phyloP scores from a whole-genome alignment of 129 eudicot genomes.

The Tagetes patula region DNA sequence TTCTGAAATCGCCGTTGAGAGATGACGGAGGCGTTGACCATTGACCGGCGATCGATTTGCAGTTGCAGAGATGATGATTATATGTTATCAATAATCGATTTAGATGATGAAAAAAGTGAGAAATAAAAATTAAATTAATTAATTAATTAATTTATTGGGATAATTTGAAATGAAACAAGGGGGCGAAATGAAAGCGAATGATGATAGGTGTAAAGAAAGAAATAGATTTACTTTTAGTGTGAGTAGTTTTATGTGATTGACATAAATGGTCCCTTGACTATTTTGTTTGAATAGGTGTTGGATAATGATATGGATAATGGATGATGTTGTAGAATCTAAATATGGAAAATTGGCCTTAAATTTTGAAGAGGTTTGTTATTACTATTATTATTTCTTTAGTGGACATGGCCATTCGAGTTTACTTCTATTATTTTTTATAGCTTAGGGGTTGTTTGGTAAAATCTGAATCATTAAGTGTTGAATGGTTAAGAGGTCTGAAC shows the following conservation, averaged over 20 bases:
- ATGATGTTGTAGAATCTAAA: background rate
- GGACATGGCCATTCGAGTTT: too few species aligned
- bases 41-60: conserved; percentile 28
- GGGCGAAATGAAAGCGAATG: conserved; percentile 18
- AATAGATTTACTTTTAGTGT: background rate
- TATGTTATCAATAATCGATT: conserved; percentile 5
- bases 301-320: background rate
- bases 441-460: too few species aligned
- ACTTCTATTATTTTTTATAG: too few species aligned
- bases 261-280: background rate
- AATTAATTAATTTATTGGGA: conserved; percentile 11
- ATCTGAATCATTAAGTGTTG: too few species aligned
- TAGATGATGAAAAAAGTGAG: background rate
- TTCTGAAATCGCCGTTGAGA: background rate
- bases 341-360: background rate
- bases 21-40: conserved; percentile 7
- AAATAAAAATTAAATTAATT: too few species aligned
- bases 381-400: too few species aligned
- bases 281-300: background rate
- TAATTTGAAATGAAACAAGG: conserved; percentile 21
- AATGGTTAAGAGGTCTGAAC: too few species aligned
- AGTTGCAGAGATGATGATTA: background rate
- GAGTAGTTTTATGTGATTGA: background rate
- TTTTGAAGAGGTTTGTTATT: too few species aligned
- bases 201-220: conserved; percentile 16